Evolutionary conservation across 73 alveolate genomes (phyloP), one percentile per base, ranked within the genome.

Genomic region (Symbiodinium natans): DNA sequence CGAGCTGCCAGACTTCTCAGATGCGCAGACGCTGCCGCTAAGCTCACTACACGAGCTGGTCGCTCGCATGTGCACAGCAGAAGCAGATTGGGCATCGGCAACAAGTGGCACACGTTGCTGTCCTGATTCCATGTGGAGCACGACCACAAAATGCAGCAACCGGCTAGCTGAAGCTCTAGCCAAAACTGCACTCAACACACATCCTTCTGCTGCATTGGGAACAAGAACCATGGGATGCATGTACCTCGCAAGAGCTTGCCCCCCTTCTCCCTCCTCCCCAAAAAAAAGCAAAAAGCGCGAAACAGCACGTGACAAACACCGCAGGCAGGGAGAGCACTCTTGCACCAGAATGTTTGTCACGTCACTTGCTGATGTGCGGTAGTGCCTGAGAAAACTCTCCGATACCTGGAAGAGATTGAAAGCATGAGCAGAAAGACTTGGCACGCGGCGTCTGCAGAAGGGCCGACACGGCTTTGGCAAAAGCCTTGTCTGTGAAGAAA

Each of bases 361-460:
- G 71, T 89, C 95, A 29, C 95, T 89, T 8, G 95, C 95, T 5
- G 95, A 89, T 39, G 95, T 89, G 87, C 95, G 95, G 77, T 89
- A 89, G 31, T 89, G 95, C 95, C 95, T 89, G 25, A 25, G 54
- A 36, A 59, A 38, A 31, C 42, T 25, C 25, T 2, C 11, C 21
- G 17, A 39, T 71, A 2, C 19, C 40, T 25, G n/a, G n/a, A 29
- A 29, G 15, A 23, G 71, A 52, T 15, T 52, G 83, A 38, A 33
- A 54, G 59, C 34, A 10, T 31, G 23, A 11, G 1, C 31, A 52
- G 71, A 15, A 13, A 10, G 21, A 63, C 80, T 63, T 23, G 36
- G 80, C 23, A n/a, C 25, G 0, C n/a, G 36, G 46, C 95, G 95
- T 89, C 36, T 89, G 95, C 38, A 89, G 74, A 52, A 89, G 74